A percentile compares a stretch with the other conserved stretches of the same genome.
Evolutionary conservation across 331 rosid genomes (phyloP).

Genomic region (Malus hybrid): DNA sequence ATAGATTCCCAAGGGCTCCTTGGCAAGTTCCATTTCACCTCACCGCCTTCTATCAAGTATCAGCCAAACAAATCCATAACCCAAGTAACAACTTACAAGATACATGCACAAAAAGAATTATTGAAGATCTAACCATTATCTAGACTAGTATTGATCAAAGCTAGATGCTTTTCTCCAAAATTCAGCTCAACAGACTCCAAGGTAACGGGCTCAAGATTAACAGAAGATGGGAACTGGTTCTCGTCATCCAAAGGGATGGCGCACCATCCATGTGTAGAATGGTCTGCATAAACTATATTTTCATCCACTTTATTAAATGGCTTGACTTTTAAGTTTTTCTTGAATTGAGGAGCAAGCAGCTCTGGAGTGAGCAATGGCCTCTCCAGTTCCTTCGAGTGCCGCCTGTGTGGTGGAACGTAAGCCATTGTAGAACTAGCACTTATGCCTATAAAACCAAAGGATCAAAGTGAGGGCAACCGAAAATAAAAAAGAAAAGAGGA

Average conservation of each 20-base stretch:
- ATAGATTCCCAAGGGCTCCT: constrained; percentile 26
- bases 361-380: constrained; percentile 16
- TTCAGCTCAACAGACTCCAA: background rate
- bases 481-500: too few relatives aligned
- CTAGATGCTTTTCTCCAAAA: constrained; percentile 17
- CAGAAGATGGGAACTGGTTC: constrained; percentile 22
- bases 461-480: background rate
- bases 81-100: background rate
- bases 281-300: background rate
- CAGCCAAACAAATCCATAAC: background rate
- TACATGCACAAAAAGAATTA: background rate
- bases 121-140: constrained; percentile 11
- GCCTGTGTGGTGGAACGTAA: constrained; percentile 55
- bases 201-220: constrained; percentile 18
- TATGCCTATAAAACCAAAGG: background rate
- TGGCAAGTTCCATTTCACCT: background rate
- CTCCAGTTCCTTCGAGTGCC: constrained; percentile 15
- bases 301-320: background rate
- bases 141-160: constrained; percentile 9
- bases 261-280: constrained; percentile 21
- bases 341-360: constrained; percentile 18
- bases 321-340: background rate
- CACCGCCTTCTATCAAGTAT: background rate
- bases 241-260: constrained; percentile 19
- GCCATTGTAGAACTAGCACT: constrained; percentile 22